Conservation (phyloP, 495 filamentous ascomycete species). For the Xylaria flabelliformis region DNA sequence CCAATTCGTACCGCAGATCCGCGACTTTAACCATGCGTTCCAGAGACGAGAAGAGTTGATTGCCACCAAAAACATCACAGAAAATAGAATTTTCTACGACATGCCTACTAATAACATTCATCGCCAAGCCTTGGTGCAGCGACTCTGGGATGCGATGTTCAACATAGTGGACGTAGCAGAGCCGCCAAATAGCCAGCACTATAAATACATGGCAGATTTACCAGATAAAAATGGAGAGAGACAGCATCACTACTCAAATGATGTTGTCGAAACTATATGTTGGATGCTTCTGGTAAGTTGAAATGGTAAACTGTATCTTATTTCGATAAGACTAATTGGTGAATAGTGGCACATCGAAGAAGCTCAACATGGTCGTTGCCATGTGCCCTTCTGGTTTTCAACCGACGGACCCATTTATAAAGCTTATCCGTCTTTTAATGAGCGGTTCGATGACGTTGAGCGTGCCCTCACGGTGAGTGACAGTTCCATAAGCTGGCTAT, state of each 20-base stretch:
- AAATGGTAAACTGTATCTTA: not conserved
- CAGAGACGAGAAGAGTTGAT: not conserved
- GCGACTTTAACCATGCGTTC: not conserved
- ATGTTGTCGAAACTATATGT: not conserved
- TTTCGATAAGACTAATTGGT: not conserved
- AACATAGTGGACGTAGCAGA: not conserved
- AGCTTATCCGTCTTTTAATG: constrained; percentile 9
- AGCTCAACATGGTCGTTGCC: not conserved
- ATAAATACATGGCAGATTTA: not conserved
- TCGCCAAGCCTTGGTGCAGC: not conserved
- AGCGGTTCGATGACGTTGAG: not conserved
- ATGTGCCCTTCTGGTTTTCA: not conserved
- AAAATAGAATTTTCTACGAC: not conserved
- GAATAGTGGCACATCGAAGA: not conserved
- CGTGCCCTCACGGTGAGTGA: not conserved
- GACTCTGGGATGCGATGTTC: not conserved
- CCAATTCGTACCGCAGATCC: not conserved
- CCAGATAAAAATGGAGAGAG: not conserved
- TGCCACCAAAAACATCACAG: not conserved
- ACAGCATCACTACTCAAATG: not conserved
- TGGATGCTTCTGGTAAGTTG: constrained; percentile 10
- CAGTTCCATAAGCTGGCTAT: not conserved
- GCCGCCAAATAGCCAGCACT: not conserved
- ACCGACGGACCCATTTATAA: not conserved
- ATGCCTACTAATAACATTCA: not conserved